Percentiles rank a stretch among this genome's conserved stretches.
phyloP scores from a whole-genome alignment of 2,329 filamentous ascomycete species.

The Setomelanomma holmii region DNA sequence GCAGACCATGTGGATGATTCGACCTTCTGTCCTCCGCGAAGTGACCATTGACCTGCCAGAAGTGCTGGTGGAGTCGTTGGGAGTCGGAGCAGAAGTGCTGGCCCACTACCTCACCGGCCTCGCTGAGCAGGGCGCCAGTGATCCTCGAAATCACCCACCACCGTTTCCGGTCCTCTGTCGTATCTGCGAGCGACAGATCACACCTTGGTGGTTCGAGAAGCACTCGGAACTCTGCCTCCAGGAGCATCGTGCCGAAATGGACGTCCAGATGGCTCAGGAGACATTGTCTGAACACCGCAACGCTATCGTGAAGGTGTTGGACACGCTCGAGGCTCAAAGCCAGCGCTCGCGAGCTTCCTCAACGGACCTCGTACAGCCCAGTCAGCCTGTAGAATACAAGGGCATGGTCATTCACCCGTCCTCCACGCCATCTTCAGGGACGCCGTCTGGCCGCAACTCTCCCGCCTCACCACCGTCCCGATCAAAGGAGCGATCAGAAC shows the following conservation, averaged over 20 bases:
- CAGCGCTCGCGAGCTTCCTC: conserved; percentile 64
- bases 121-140: conserved; percentile 81
- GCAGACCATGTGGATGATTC: conserved; percentile 99
- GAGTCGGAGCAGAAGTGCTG: conserved; percentile 91
- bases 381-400: conserved; percentile 81
- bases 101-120: conserved; percentile 91
- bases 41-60: conserved; percentile 94
- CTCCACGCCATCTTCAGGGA: conserved; percentile 69
- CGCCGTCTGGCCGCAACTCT: conserved; percentile 73
- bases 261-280: conserved; percentile 95
- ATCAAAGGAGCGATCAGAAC: conserved; percentile 73
- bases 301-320: conserved; percentile 91
- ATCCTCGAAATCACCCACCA: conserved; percentile 76
- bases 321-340: conserved; percentile 83
- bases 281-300: conserved; percentile 90
- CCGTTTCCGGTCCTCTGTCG: conserved; percentile 88
- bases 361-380: conserved; percentile 55
- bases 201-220: conserved; percentile 99
- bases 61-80: conserved; percentile 89
- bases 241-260: conserved; percentile 96
- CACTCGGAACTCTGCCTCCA: conserved; percentile 96
- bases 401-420: conserved; percentile 82
- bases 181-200: conserved; percentile 96
- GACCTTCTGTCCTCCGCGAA: conserved; percentile 87
- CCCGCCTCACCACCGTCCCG: conserved; percentile 70